phyloP scores from a whole-genome alignment of 75 land plant species.

The Sequoiadendron giganteum region DNA sequence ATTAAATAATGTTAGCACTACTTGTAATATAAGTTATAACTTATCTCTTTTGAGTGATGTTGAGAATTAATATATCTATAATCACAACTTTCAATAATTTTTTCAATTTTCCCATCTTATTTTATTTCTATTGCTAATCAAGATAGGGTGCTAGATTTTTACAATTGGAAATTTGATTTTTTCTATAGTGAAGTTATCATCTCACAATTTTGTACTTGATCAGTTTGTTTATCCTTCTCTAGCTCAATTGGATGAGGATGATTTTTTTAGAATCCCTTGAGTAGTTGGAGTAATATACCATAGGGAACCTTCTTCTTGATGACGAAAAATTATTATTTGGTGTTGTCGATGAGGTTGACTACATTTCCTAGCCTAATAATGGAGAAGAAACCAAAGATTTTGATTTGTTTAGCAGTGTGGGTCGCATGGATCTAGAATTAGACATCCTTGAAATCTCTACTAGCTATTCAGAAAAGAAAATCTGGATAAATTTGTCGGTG shows the following conservation, averaged over 20 bases:
- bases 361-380: slow-evolving; percentile 13
- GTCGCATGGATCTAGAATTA: slow-evolving; percentile 81
- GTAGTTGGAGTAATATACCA: slow-evolving; percentile 79
- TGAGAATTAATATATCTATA: neutral
- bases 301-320: slow-evolving; percentile 88
- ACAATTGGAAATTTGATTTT: neutral
- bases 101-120: neutral
- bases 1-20: neutral
- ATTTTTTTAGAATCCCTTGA: slow-evolving; percentile 50
- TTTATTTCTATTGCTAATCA: neutral
- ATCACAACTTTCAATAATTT: neutral
- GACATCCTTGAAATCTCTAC: slow-evolving; percentile 39
- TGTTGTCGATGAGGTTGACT: slow-evolving; percentile 51
- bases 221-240: slow-evolving; percentile 31
- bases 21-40: neutral
- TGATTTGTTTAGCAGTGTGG: slow-evolving; percentile 83
- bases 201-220: slow-evolving; percentile 19
- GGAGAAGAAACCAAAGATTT: slow-evolving; percentile 69
- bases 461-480: slow-evolving; percentile 7
- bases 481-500: slow-evolving; percentile 20
- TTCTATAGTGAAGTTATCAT: slow-evolving; percentile 43
- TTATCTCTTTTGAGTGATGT: neutral
- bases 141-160: neutral
- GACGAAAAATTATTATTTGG: slow-evolving; percentile 91
- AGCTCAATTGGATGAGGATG: slow-evolving; percentile 33